Evolutionary conservation across 176 grass and related monocot genomes (phyloP), one percentile per base, ranked within the genome.

Genomic region (Secale cereale): DNA sequence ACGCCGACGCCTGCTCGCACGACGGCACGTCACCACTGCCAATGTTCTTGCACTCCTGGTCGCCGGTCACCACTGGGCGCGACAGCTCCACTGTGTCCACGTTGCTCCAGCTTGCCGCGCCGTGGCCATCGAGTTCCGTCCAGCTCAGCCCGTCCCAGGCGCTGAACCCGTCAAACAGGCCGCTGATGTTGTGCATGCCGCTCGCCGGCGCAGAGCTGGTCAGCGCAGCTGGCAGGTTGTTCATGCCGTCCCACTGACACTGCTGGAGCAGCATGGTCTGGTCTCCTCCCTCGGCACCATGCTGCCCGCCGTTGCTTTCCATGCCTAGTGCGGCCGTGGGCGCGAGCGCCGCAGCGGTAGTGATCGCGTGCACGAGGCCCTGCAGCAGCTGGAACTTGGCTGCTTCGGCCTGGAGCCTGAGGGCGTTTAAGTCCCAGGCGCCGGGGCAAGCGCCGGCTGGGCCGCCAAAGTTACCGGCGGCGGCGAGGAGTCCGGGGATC

Each of bases 351-450:
- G 83, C 43, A 43, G 69, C 41, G 10, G 79, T 37, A 32, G 93
- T 4, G 68, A 98, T 81, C 3, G 84, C 87, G 57, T 89, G 86
- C 66, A 98, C 28, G 50, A 98, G 72, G 59, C 81, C 90, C 78
- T 92, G 90, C 2, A 91, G 84, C 10, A 97, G 74, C 87, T 92
- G 92, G 78, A 89, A 76, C 77, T 91, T 92, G 70, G 92, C 90
- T 60, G 90, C 90, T 73, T 97, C 95, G 5, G 90, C 95, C 77
- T 94, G 95, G 22, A 92, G 86, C 77, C 85, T 82, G n/a, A 97
- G 83, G 7, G 90, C 88, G 76, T 85, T 91, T 25, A 86, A 78
- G 33, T 90, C 86, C 90, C 60, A 91, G 32, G 41, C 8, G 41
- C 59, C 33, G 8, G 33, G 13, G n/a, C 52, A 39, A 2, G 31